Conservation (phyloP, 345 rosid genomes). For the Microcos paniculata region DNA sequence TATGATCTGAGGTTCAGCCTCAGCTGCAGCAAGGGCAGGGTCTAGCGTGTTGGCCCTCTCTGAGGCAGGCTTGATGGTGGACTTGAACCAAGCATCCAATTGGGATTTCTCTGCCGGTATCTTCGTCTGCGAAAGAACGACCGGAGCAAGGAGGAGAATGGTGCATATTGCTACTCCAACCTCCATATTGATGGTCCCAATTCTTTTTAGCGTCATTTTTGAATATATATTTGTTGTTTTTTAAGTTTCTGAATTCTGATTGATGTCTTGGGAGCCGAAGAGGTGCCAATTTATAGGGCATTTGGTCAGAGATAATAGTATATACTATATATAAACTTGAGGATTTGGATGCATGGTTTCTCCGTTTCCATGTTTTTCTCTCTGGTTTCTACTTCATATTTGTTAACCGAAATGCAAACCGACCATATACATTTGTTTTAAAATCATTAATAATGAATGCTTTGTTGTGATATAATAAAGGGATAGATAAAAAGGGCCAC, state of each 20-base stretch:
- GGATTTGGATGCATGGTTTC: neutral
- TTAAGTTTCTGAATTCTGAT: neutral
- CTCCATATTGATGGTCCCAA: neutral
- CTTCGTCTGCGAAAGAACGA: neutral
- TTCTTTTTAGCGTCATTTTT: neutral
- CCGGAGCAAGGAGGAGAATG: neutral
- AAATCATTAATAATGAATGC: neutral
- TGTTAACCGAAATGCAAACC: neutral
- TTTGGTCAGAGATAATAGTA: neutral
- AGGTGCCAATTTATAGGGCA: neutral
- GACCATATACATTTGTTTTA: neutral
- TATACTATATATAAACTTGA: neutral
- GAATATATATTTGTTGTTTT: too few species aligned
- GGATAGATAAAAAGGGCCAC: too few species aligned
- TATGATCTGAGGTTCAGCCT: conserved; percentile 16
- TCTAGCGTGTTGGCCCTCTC: conserved; percentile 30
- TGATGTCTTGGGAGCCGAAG: neutral
- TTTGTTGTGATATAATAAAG: too few species aligned
- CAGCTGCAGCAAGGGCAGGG: conserved; percentile 34
- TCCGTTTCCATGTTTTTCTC: neutral
- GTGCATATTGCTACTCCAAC: neutral
- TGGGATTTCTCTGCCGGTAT: neutral
- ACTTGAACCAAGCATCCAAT: neutral
- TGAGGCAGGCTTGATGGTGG: neutral
- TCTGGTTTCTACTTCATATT: too few species aligned